Conservation (phyloP, 2,329 filamentous ascomycete species). For the Penicillium sp. region DNA sequence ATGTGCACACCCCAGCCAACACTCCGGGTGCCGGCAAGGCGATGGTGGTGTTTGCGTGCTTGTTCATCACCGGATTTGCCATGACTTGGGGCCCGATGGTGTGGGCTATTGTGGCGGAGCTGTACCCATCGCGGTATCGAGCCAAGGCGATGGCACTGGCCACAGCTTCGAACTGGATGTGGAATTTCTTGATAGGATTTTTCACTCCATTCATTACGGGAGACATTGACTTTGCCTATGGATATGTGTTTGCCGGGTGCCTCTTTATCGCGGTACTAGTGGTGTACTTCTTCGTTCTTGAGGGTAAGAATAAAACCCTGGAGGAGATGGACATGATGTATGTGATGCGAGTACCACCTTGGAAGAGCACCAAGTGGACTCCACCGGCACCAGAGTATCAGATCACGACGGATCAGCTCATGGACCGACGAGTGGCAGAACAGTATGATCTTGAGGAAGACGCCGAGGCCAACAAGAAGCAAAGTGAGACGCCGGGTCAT, state of each 20-base stretch:
- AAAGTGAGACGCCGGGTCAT: constrained; percentile 15
- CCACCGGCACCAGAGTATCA: constrained; percentile 26
- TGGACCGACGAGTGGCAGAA: constrained; percentile 24
- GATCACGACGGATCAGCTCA: constrained; percentile 27
- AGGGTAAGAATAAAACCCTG: constrained; percentile 66
- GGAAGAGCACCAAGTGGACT: constrained; percentile 54
- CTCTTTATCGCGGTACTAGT: constrained; percentile 63
- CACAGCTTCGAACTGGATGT: constrained; percentile 72
- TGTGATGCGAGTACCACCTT: constrained; percentile 59
- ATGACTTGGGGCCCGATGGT: constrained; percentile 65
- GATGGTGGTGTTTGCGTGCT: constrained; percentile 68
- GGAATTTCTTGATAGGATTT: constrained; percentile 72
- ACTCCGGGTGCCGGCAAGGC: constrained; percentile 57
- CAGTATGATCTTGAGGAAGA: constrained; percentile 18
- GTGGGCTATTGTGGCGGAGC: constrained; percentile 48
- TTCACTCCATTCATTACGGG: constrained; percentile 76
- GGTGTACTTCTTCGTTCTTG: constrained; percentile 72
- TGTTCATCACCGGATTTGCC: constrained; percentile 71
- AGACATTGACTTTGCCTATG: constrained; percentile 70
- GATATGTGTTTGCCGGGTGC: constrained; percentile 74
- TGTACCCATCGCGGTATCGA: constrained; percentile 50
- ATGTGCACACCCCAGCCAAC: constrained; percentile 40
- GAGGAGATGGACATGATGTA: constrained; percentile 79
- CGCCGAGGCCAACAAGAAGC: constrained; percentile 7
- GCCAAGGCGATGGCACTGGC: constrained; percentile 75